A percentile compares a stretch with the other conserved stretches of the same genome.
Conservation (phyloP, 2,329 filamentous ascomycete genomes). For the Clarireedia homoeocarpa region DNA sequence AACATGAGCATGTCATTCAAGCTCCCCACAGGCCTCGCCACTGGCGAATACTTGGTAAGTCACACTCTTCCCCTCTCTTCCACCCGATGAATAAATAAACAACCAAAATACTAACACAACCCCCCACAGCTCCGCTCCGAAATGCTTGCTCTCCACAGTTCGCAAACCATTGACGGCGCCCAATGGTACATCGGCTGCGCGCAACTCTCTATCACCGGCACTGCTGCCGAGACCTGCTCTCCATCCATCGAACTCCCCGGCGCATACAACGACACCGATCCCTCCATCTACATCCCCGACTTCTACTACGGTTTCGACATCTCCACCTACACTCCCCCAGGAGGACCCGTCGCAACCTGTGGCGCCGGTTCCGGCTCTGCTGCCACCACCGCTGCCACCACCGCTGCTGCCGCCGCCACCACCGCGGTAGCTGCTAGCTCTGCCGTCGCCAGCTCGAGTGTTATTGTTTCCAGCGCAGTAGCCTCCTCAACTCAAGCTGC, state of each 20-base stretch:
- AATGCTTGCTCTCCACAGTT: constrained; percentile 22
- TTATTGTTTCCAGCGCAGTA: neutral
- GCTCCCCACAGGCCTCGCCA: constrained; percentile 17
- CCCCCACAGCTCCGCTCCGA: constrained; percentile 18
- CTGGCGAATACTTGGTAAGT: constrained; percentile 20
- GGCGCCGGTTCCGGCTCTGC: neutral
- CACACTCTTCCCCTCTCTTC: no score
- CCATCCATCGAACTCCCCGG: constrained; percentile 22
- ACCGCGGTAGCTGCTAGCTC: neutral
- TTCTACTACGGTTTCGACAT: constrained; percentile 20
- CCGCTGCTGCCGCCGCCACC: neutral
- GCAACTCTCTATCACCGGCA: constrained; percentile 21
- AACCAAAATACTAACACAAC: neutral
- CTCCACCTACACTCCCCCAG: constrained; percentile 17
- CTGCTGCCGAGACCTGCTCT: constrained; percentile 10
- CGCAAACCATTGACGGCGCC: constrained; percentile 17
- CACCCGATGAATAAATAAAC: neutral
- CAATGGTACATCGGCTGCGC: constrained; percentile 24
- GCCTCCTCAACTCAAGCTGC: neutral
- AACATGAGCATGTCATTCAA: constrained; percentile 23
- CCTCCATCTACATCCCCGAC: constrained; percentile 20
- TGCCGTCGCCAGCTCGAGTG: neutral
- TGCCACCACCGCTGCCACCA: neutral
- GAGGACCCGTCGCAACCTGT: constrained; percentile 17
- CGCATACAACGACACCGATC: constrained; percentile 17